Evolutionary conservation across 768 basidiomycete species (phyloP).

Genomic region (Panaeolus cyanescens): DNA sequence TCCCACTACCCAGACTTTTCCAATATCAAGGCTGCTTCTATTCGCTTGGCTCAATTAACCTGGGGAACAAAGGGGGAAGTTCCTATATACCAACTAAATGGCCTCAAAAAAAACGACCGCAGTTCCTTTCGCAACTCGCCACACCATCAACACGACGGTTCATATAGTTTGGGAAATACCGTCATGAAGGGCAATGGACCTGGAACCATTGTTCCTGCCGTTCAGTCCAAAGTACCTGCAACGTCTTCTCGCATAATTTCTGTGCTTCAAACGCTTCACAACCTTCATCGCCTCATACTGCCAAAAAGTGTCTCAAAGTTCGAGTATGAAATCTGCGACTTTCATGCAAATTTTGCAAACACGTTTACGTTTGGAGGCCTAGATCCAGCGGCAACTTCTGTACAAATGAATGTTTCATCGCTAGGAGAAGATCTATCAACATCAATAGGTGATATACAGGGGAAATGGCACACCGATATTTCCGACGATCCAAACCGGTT

Average conservation of each 20-base stretch:
- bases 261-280: not conserved
- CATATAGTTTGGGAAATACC: constrained; percentile 1
- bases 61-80: not conserved
- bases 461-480: not conserved
- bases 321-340: not conserved
- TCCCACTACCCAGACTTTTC: not conserved
- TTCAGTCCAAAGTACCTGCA: not conserved
- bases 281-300: not conserved
- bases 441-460: not conserved
- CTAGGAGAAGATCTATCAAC: not conserved
- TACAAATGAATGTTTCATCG: constrained; percentile 6
- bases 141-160: not conserved
- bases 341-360: not conserved
- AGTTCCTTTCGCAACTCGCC: not conserved
- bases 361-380: not conserved
- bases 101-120: not conserved
- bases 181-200: not conserved
- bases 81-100: not conserved
- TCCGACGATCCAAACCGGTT: not conserved
- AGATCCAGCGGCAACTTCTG: not conserved
- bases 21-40: not conserved
- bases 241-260: not conserved
- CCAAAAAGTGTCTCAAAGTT: not conserved
- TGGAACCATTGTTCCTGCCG: not conserved
- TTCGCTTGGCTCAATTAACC: not conserved